Conservation (phyloP, 768 basidiomycete genomes). For the Tricholomella constricta region DNA sequence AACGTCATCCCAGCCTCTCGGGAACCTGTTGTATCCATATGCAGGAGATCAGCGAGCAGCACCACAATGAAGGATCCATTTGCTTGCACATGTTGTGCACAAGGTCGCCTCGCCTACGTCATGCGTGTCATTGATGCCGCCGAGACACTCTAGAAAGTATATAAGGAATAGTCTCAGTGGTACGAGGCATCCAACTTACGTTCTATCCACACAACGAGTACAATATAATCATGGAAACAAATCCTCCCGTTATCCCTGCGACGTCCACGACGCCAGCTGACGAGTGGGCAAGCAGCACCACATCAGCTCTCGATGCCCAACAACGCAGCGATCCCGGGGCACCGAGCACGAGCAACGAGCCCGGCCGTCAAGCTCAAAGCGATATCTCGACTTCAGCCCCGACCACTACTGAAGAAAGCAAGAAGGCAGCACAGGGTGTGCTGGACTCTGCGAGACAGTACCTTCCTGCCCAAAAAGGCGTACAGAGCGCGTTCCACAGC, state of each 20-base stretch:
- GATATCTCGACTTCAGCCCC: background rate
- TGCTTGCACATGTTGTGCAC: background rate
- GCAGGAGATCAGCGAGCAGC: too few species aligned
- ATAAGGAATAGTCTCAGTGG: background rate
- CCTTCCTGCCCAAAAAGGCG: background rate
- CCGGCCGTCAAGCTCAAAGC: too few species aligned
- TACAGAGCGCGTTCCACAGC: slow-evolving; percentile 4
- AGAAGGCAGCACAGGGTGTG: background rate
- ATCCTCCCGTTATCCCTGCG: background rate
- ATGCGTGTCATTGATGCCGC: background rate
- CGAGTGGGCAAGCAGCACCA: background rate
- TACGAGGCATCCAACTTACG: background rate
- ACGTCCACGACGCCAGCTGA: background rate
- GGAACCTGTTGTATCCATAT: too few species aligned
- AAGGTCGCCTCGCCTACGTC: background rate
- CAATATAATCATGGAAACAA: background rate
- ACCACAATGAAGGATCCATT: too few species aligned
- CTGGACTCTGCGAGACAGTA: background rate
- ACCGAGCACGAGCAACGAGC: too few species aligned
- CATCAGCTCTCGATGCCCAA: background rate
- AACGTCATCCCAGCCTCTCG: too few species aligned
- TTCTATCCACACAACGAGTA: background rate
- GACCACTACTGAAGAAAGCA: background rate
- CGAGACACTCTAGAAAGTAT: background rate
- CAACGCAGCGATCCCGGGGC: background rate